Base-by-base conservation (phyloP, 2,329 filamentous ascomycete species). In the Chrysoporthe puriensis region DNA sequence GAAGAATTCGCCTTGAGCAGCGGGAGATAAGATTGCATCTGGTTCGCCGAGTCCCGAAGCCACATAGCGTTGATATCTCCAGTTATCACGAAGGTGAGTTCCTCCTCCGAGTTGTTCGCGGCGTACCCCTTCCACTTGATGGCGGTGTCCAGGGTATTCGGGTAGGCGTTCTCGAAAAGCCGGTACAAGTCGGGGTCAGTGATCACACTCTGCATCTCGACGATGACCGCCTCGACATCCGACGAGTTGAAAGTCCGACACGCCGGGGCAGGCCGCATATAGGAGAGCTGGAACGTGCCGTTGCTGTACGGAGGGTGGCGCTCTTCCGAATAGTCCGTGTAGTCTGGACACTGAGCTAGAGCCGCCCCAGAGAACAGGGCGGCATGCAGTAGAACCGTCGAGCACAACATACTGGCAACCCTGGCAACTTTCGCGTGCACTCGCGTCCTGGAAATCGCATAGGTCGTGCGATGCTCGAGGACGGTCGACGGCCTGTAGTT, bases 221-320 rank as follows among this genome's bases (percentile, higher is more conserved):
- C 78, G 68, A 97, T 92, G 56, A 92, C 86, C 64, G 89, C 81
- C 76, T 97, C 95, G 4, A 97, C 92, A 8, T 88, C 84, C 2
- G 89, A 85, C 2, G 92, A 92, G 70, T 87, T 87, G 81, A 96
- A 96, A 0, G 92, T 96, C 63, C 94, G 90, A 77, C 94, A 97
- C 73, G 87, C 85, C 63, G 85, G 81, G 1, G 85, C 85, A 0
- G 95, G 95, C 40, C 95, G 87, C 81, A 96, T 93, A 77, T 86
- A 96, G 1, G 93, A 91, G 9, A 97, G 87, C 66, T 87, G 82
- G 76, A 96, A 86, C 8, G 87, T 88, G 14, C 95, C 94, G n/a
- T 85, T 79, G 71, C 92, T 96, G 73, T 89, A 88, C 1, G 95
- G 95, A 46, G 84, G 81, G 76, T 95, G 91, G 5, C 77, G 79